Base-by-base conservation (phyloP, 2,329 filamentous ascomycete genomes). In the Lachnellula occidentalis region DNA sequence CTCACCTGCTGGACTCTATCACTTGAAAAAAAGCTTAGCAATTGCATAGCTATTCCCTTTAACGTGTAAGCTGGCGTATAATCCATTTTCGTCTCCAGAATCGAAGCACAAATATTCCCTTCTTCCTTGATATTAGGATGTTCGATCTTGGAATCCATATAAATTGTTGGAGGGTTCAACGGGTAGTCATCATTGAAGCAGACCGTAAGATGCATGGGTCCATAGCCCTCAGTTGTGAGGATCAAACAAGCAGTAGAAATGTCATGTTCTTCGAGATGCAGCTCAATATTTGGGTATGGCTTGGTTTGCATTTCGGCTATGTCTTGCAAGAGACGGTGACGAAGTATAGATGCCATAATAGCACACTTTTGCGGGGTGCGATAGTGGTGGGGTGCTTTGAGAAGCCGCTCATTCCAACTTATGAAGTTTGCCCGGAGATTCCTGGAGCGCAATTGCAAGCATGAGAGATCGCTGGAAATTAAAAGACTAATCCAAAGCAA, bases 261-360 rank as follows among this genome's bases (percentile, higher is more conserved):
- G 15, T 37, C 34, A 14, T 37, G 34, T 4, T 37, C 34, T 11
- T 37, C 12, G 2, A 37, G 34, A 12, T n/a, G 34, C 34, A 37
- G 34, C 34, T 12, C 34, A n/a, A 37, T 37, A 37, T 37, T 37
- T 37, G 34, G 34, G 34, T 37, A 37, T 37, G 34, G 34, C 8
- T 37, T 37, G 15, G 12, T 37, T n/a, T 37, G 34, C 34, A 37
- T 37, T 11, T 37, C 34, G 34, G 34, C 34, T 14, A 37, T 12
- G 34, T 37, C 58, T 77, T 17, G 66, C 24, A 24, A 7, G 24
- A 24, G 24, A 24, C 24, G 24, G 24, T 24, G 24, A 24, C 24
- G 24, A 5, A 24, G 24, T 24, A 24, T 24, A 24, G 24, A 24
- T 24, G 24, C 24, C 24, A 24, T 24, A 7, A 7, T 24, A 24